Evolutionary conservation across 106 monocot species (phyloP), one percentile per base, ranked within the genome.

Genomic region (Posidonia australis): DNA sequence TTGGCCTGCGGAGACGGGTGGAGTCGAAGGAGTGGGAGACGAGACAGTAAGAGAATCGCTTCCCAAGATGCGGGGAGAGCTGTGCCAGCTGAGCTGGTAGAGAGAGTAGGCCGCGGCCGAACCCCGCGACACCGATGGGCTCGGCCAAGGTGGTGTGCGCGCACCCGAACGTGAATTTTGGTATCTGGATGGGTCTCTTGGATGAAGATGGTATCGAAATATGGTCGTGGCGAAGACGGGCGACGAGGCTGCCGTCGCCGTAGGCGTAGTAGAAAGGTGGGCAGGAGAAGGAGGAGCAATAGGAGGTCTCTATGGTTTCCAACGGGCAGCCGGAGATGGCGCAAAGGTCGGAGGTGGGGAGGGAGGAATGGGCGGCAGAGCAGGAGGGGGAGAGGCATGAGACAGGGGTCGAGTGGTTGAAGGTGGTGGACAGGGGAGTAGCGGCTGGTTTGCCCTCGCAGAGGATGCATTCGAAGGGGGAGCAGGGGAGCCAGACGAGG

Each of bases 401-500:
- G 74, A 81, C 49, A 52, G 51, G 67, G 10, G 60, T 61, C 36
- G 61, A 61, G 18, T 9, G 61, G 41, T 42, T 61, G 61, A 61
- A 30, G 29, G 30, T 45, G 20, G 60, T 24, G 13, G 44, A 20
- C 0, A 78, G 82, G 0, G 85, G 85, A 5, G 61, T 44, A 1
- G 58, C 70, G 7, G 77, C 61, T 0, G 64, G 70, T 55, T 94
- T 86, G 62, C 70, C 81, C 20, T 89, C 84, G 70, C 89, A 90
- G 72, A 90, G 86, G 32, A 90, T 90, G 80, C 94, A 94, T 22
- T 79, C 66, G 76, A 94, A 94, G 1, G 94, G 94, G 25, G 83
- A 68, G 84, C 94, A 94, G 45, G 94, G 94, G 78, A 90, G 77
- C 94, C 94, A 96, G 49, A 96, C 82, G 36, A 96, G 84, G 76